Base-by-base conservation (phyloP, 2,329 filamentous ascomycete genomes). In the Talaromyces sp. region DNA sequence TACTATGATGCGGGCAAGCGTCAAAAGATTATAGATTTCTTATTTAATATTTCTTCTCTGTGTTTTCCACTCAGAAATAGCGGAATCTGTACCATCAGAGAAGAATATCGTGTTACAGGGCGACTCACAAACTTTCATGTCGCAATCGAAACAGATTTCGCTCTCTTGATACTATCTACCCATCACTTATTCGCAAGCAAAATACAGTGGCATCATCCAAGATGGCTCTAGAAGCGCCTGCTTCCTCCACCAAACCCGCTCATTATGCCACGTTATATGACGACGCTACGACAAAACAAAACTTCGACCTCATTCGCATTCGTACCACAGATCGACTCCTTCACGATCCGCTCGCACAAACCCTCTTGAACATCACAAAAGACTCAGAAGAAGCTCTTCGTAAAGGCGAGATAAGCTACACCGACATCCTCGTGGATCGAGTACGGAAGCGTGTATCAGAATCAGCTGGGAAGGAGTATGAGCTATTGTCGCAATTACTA, bases 401-500 rank as follows among this genome's bases (percentile, higher is more conserved):
- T 33, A 65, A 64, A 7, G 76, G 73, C 6, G 73, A 77, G n/a
- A 71, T 71, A 9, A 76, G 77, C 7, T 77, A 77, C 63, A 76
- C 77, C 7, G 69, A 73, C 24, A 77, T 78, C 35, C 66, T 82
- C 11, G 68, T 76, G 31, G 71, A 74, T 39, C 74, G 77, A 67
- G 71, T 73, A 7, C 71, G 72, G 45, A 67, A 70, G 11, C 61
- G 67, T 22, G 68, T 74, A 3, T 8, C 63, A 13, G 24, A 19
- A 24, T 48, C 24, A n/a, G n/a, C 65, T 70, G 60, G 64, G 64
- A 16, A 64, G 67, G 7, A 61, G 14, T 41, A 62, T 43, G 61
- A 60, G 35, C 54, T 60, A 14, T 72, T 76, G 60, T 79, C 79
- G 5, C 76, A 78, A 58, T 67, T 82, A 8, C 68, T 87, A 62